Evolutionary conservation across 2,329 filamentous ascomycete species (phyloP).

Genomic region (Didymella pomorum): DNA sequence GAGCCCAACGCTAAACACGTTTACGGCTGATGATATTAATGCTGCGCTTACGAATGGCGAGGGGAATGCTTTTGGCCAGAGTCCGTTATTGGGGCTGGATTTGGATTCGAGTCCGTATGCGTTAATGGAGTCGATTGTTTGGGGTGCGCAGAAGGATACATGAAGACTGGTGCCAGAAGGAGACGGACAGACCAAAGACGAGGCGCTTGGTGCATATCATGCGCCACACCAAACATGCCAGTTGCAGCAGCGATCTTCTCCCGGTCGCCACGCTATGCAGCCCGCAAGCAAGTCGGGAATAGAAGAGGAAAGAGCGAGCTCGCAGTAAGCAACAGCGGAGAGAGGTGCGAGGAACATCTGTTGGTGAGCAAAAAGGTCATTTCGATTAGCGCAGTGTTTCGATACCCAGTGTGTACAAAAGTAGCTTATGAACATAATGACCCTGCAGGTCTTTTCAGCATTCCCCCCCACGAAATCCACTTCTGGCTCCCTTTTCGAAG

Average conservation of each 20-base stretch:
- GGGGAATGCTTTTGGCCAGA: constrained; percentile 41
- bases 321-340: not conserved
- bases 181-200: not conserved
- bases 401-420: constrained; percentile 16
- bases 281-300: not conserved
- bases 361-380: not conserved
- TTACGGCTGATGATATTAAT: constrained; percentile 50
- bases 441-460: too few relatives aligned
- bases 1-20: constrained; percentile 39
- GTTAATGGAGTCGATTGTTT: constrained; percentile 59
- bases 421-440: not conserved
- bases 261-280: not conserved
- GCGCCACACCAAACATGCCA: not conserved
- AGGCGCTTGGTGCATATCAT: too few relatives aligned
- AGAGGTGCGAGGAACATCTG: not conserved
- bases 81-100: constrained; percentile 49
- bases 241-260: not conserved
- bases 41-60: constrained; percentile 46
- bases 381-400: constrained; percentile 10
- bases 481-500: too few relatives aligned
- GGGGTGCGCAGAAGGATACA: constrained; percentile 49
- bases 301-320: not conserved
- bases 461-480: too few relatives aligned
- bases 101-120: constrained; percentile 58
- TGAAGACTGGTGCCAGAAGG: constrained; percentile 18